phyloP scores from a whole-genome alignment of 1,139 yeast genomes.

The Komagataea norvegica region DNA sequence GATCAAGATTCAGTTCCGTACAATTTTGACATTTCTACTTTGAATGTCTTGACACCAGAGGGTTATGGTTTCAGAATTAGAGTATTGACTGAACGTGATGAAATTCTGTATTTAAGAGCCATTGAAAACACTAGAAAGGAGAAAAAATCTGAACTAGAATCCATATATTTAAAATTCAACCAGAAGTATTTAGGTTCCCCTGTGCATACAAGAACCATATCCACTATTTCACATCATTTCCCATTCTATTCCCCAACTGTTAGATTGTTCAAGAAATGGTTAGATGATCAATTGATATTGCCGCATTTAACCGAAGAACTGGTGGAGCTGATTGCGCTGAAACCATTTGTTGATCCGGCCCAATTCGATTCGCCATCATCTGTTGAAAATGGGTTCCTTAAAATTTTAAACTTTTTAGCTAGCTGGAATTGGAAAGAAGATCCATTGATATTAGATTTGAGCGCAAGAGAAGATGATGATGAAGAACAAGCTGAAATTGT shows the following conservation, averaged over 20 bases:
- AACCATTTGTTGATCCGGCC: constrained; percentile 81
- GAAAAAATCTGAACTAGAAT: constrained; percentile 55
- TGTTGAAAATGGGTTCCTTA: constrained; percentile 73
- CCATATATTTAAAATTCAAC: constrained; percentile 58
- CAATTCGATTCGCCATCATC: constrained; percentile 80
- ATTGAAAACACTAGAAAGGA: constrained; percentile 55
- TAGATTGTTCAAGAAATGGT: constrained; percentile 83
- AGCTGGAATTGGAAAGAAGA: constrained; percentile 95
- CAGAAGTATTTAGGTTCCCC: constrained; percentile 64
- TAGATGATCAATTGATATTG: constrained; percentile 65
- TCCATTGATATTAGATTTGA: constrained; percentile 71
- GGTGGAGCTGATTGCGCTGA: constrained; percentile 74
- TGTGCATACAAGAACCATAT: constrained; percentile 78
- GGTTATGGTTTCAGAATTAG: constrained; percentile 80
- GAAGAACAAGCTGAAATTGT: constrained; percentile 35
- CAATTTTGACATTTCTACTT: constrained; percentile 51
- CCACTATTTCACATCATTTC: constrained; percentile 65
- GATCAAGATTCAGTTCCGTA: constrained; percentile 62
- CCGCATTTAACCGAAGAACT: constrained; percentile 72
- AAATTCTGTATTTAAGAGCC: constrained; percentile 64
- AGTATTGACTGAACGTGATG: constrained; percentile 79
- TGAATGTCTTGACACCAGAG: constrained; percentile 74
- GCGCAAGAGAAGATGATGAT: constrained; percentile 45
- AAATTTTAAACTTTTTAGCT: constrained; percentile 65
- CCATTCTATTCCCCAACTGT: constrained; percentile 77